Evolutionary conservation across 768 basidiomycete genomes (phyloP).

Genomic region (Pleurotus giganteus): DNA sequence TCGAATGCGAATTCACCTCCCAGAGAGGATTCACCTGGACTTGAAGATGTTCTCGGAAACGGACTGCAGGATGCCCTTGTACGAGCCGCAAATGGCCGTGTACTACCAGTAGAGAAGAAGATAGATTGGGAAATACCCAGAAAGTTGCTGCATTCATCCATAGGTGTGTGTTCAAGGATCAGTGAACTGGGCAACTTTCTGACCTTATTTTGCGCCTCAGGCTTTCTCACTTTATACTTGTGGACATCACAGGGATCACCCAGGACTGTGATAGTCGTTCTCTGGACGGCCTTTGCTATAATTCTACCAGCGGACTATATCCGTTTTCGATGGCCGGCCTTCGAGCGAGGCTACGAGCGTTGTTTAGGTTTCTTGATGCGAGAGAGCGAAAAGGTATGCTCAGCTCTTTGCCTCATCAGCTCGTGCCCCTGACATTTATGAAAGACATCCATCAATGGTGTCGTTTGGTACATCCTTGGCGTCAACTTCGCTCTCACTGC

Average conservation of each 20-base stretch:
- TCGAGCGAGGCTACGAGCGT: slow-evolving; percentile 71
- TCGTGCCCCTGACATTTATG: not conserved
- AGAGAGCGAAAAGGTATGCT: slow-evolving; percentile 73
- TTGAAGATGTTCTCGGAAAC: slow-evolving; percentile 16
- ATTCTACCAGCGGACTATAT: slow-evolving; percentile 76
- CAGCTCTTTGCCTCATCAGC: not conserved
- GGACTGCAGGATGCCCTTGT: slow-evolving; percentile 13
- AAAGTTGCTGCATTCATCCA: slow-evolving; percentile 84
- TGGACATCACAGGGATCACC: slow-evolving; percentile 56
- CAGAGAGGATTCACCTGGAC: slow-evolving; percentile 12
- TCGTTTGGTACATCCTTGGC: slow-evolving; percentile 89
- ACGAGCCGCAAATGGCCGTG: not conserved
- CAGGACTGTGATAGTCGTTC: slow-evolving; percentile 55
- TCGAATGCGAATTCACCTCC: not conserved
- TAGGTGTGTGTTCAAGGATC: slow-evolving; percentile 54
- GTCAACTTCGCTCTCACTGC: slow-evolving; percentile 72
- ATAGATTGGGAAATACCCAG: slow-evolving; percentile 91
- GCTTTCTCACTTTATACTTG: slow-evolving; percentile 42
- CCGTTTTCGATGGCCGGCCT: slow-evolving; percentile 60
- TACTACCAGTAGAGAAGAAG: slow-evolving; percentile 25
- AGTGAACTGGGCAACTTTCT: slow-evolving; percentile 6
- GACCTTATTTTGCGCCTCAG: slow-evolving; percentile 18
- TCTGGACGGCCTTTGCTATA: slow-evolving; percentile 64
- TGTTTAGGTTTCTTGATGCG: slow-evolving; percentile 84
- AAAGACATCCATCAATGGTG: slow-evolving; percentile 76